Evolutionary conservation across 2,329 filamentous ascomycete species (phyloP).

Genomic region (Colletotrichum sidae): DNA sequence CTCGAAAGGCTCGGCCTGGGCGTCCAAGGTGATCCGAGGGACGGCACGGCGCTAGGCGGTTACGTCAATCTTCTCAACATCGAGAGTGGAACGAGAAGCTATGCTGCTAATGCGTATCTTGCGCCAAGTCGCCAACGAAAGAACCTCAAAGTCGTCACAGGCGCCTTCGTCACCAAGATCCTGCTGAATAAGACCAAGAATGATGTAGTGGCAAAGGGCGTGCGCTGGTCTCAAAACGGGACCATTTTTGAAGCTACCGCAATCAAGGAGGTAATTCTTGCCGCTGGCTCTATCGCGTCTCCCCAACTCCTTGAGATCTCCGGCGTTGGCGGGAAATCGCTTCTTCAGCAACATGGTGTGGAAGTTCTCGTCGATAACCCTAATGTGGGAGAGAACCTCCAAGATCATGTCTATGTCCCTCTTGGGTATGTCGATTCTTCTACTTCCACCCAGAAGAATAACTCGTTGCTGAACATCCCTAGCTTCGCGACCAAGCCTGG

Average conservation of each 20-base stretch:
- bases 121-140: conserved; percentile 28
- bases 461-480: not conserved
- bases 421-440: not conserved
- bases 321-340: conserved; percentile 62
- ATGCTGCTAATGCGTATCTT: conserved; percentile 41
- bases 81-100: conserved; percentile 41
- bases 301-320: conserved; percentile 72
- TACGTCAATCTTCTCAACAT: conserved; percentile 39
- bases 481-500: conserved; percentile 29
- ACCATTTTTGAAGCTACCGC: conserved; percentile 39
- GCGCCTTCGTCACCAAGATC: conserved; percentile 37
- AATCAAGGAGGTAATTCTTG: conserved; percentile 65
- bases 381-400: conserved; percentile 52
- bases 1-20: conserved; percentile 35
- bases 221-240: conserved; percentile 27
- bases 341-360: conserved; percentile 47
- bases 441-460: accelerated
- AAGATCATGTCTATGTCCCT: conserved; percentile 46
- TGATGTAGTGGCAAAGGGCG: conserved; percentile 36
- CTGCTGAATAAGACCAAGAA: conserved; percentile 33
- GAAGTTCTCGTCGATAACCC: conserved; percentile 47
- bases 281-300: conserved; percentile 67
- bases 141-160: conserved; percentile 43
- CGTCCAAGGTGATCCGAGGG: conserved; percentile 37
- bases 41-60: conserved; percentile 36